A percentile compares a stretch with the other conserved stretches of the same genome.
These are phyloP conservation scores for Sporobolomyces roseus DNA, from an alignment of 768 basidiomycete genomes.

Conservation along the genomic window DNA sequence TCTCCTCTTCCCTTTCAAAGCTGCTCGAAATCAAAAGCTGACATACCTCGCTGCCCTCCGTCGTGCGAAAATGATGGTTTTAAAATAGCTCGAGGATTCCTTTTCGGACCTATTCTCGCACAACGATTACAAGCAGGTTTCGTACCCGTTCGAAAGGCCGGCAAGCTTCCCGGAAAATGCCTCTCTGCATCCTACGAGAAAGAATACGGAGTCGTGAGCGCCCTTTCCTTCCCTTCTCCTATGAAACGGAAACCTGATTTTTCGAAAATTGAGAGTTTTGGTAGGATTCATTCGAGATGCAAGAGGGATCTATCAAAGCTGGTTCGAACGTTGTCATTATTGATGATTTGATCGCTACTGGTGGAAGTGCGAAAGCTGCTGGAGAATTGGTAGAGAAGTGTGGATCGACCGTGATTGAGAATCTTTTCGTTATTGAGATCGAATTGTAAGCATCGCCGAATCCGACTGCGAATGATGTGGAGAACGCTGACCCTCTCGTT, in stretches of 20 bases:
- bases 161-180: conserved; percentile 88
- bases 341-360: conserved; percentile 95
- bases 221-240: too few relatives aligned
- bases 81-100: conserved; percentile 69
- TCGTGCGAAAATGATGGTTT: too few relatives aligned
- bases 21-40: neutral
- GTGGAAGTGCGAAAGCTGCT: conserved; percentile 89
- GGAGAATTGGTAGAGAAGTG: conserved; percentile 78
- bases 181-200: conserved; percentile 73
- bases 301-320: conserved; percentile 72
- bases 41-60: too few relatives aligned
- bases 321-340: conserved; percentile 82
- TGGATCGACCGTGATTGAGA: conserved; percentile 81
- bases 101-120: conserved; percentile 88
- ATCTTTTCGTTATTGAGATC: conserved; percentile 85
- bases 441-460: conserved; percentile 43
- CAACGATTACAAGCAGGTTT: conserved; percentile 86
- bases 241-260: too few relatives aligned
- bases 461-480: too few relatives aligned
- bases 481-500: too few relatives aligned
- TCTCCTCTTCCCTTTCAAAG: neutral
- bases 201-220: conserved; percentile 53
- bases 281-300: conserved; percentile 93
- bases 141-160: conserved; percentile 87
- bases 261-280: too few relatives aligned